Conservation (phyloP, 495 filamentous ascomycete genomes). For the Neurospora pannonica region DNA sequence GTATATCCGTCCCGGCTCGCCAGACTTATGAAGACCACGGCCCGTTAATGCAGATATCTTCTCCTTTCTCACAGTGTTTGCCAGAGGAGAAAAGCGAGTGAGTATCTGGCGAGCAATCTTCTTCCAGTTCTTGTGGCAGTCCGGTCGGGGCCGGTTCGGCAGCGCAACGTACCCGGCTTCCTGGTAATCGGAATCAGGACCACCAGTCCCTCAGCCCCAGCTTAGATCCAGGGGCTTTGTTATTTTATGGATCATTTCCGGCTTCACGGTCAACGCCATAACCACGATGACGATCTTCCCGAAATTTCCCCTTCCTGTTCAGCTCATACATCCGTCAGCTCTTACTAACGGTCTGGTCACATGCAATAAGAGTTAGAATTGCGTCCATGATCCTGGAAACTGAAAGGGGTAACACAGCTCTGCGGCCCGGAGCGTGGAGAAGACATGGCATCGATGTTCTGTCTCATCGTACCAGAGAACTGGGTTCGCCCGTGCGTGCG, state of each 20-base stretch:
- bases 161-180: not conserved
- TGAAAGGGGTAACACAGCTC: not conserved
- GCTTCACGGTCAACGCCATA: not conserved
- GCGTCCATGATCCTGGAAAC: not conserved
- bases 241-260: not conserved
- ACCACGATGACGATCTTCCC: not conserved
- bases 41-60: slow-evolving; percentile 28
- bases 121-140: not conserved
- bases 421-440: not conserved
- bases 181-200: not conserved
- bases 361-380: not conserved
- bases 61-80: not conserved
- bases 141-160: not conserved
- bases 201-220: not conserved
- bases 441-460: not conserved
- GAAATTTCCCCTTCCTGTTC: not conserved
- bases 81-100: not conserved
- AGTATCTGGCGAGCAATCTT: not conserved
- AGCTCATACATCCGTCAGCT: not conserved
- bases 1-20: not conserved
- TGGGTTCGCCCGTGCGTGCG: not conserved
- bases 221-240: not conserved
- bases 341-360: not conserved
- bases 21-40: slow-evolving; percentile 23
- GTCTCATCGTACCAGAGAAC: not conserved